phyloP scores from a whole-genome alignment of 106 monocot species.

The Xerophyta viscosa region DNA sequence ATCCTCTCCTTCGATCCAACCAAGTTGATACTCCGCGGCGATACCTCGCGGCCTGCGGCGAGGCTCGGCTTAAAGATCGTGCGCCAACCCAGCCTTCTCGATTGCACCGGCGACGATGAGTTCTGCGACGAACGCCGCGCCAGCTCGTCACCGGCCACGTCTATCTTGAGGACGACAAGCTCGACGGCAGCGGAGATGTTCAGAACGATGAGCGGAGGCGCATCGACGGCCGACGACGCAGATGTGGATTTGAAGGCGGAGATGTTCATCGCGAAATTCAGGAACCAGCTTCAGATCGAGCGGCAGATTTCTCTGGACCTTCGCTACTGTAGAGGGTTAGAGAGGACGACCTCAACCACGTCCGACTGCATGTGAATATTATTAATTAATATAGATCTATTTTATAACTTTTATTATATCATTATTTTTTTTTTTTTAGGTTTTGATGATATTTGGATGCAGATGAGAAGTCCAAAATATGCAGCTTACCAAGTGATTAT shows the following conservation, averaged over 20 bases:
- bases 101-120: not conserved
- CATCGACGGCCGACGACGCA: not conserved
- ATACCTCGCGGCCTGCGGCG: not conserved
- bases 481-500: too few relatives aligned
- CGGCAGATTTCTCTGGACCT: conserved; percentile 5
- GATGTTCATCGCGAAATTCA: not conserved
- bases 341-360: not conserved
- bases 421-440: too few relatives aligned
- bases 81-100: not conserved
- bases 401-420: too few relatives aligned
- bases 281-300: conserved; percentile 4
- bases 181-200: not conserved
- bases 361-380: too few relatives aligned
- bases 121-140: too few relatives aligned
- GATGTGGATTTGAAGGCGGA: conserved; percentile 1
- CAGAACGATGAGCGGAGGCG: not conserved
- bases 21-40: not conserved
- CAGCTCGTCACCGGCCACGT: too few relatives aligned
- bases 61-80: not conserved
- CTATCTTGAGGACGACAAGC: not conserved
- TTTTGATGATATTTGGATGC: too few relatives aligned
- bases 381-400: too few relatives aligned
- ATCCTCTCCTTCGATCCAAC: not conserved
- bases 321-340: not conserved
- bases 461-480: too few relatives aligned